Percentiles rank a stretch among this genome's conserved stretches.
phyloP scores from a whole-genome alignment of 306 rosid species.

The Datisca glomerata region DNA sequence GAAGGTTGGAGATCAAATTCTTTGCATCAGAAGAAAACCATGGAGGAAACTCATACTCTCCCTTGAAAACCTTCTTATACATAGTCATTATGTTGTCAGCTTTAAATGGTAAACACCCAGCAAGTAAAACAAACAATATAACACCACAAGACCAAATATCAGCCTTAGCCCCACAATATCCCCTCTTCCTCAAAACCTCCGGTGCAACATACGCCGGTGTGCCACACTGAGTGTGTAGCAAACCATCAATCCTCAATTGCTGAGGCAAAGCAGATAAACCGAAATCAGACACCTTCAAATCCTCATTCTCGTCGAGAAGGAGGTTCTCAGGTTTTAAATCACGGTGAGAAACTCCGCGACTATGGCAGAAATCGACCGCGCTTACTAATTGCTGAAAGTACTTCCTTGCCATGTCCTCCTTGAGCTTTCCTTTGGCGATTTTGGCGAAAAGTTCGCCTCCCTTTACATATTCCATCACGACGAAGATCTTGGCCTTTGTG shows the following conservation, averaged over 20 bases:
- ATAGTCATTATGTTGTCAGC: slow-evolving; percentile 53
- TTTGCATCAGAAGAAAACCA: slow-evolving; percentile 55
- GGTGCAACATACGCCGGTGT: slow-evolving; percentile 92
- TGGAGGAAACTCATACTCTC: slow-evolving; percentile 37
- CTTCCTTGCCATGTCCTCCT: slow-evolving; percentile 47
- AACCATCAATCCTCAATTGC: slow-evolving; percentile 50
- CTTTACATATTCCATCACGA: slow-evolving; percentile 53
- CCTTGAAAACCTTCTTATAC: slow-evolving; percentile 55
- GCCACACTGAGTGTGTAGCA: slow-evolving; percentile 72
- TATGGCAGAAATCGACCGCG: slow-evolving; percentile 77
- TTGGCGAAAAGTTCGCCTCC: slow-evolving; percentile 65
- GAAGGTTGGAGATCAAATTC: slow-evolving; percentile 34
- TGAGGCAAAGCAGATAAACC: slow-evolving; percentile 72
- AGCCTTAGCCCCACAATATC: slow-evolving; percentile 68
- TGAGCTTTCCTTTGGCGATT: slow-evolving; percentile 38
- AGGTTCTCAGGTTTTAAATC: slow-evolving; percentile 82
- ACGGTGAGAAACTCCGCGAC: slow-evolving; percentile 69
- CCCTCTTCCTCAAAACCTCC: slow-evolving; percentile 56
- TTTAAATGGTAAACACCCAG: slow-evolving; percentile 56
- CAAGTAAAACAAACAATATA: slow-evolving; percentile 46
- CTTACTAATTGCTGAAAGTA: slow-evolving; percentile 58
- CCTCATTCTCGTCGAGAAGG: slow-evolving; percentile 46
- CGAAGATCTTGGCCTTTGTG: slow-evolving; percentile 49
- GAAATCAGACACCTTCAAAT: slow-evolving; percentile 70
- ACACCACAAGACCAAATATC: slow-evolving; percentile 88